phyloP scores from a whole-genome alignment of 2,329 filamentous ascomycete genomes.

The Arthrocladium fulminans region DNA sequence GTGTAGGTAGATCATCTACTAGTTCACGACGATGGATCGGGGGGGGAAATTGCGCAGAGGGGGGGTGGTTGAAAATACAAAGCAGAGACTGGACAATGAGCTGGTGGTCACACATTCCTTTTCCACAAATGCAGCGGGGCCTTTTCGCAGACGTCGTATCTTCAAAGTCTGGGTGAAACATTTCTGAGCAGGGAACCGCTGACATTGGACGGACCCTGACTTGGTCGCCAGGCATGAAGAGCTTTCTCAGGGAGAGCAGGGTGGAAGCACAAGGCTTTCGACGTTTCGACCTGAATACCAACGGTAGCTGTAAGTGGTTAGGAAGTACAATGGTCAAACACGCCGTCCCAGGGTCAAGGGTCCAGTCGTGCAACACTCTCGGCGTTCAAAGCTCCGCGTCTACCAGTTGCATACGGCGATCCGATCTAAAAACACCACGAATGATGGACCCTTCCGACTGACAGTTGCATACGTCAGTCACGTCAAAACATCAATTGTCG shows the following conservation, averaged over 20 bases:
- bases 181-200: conserved; percentile 3
- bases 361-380: conserved; percentile 3
- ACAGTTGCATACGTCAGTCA: neutral
- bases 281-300: conserved; percentile 2
- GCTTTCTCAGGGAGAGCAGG: neutral
- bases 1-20: neutral
- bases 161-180: conserved; percentile 1
- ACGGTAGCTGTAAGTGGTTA: conserved; percentile 7
- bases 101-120: neutral
- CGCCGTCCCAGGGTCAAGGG: neutral
- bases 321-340: conserved; percentile 1
- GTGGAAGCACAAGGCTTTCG: conserved; percentile 9
- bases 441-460: neutral
- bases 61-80: neutral
- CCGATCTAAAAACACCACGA: neutral
- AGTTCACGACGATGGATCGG: neutral
- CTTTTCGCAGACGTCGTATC: neutral
- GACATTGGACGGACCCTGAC: neutral
- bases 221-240: neutral
- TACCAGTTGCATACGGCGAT: neutral
- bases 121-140: neutral
- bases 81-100: neutral
- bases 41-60: neutral
- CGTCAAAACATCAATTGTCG: neutral
- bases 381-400: neutral